Evolutionary conservation across 1,139 yeast species (phyloP).

Genomic region (Kodamaea derodonti): DNA sequence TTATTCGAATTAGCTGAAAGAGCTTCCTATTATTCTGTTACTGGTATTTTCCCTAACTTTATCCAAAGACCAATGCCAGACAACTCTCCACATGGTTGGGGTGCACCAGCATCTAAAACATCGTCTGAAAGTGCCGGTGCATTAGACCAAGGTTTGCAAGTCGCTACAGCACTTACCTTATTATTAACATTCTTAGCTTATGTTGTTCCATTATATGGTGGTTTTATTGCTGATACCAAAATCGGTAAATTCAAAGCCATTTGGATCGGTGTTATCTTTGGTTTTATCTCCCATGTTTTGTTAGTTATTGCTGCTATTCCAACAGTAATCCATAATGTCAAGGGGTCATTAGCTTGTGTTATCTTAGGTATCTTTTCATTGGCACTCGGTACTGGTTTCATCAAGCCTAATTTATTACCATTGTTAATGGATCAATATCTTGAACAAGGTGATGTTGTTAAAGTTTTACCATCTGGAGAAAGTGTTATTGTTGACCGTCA

Average conservation of each 20-base stretch:
- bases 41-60: slow-evolving; percentile 18
- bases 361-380: slow-evolving; percentile 17
- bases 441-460: slow-evolving; percentile 56
- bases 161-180: slow-evolving; percentile 17
- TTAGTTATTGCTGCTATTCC: slow-evolving; percentile 20
- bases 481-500: slow-evolving; percentile 69
- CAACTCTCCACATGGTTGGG: slow-evolving; percentile 14
- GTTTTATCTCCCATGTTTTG: slow-evolving; percentile 21
- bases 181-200: slow-evolving; percentile 20
- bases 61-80: slow-evolving; percentile 19
- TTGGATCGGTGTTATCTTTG: slow-evolving; percentile 22
- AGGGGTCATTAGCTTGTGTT: slow-evolving; percentile 17
- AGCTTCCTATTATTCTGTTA: slow-evolving; percentile 20
- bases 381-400: slow-evolving; percentile 43
- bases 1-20: slow-evolving; percentile 21
- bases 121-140: slow-evolving; percentile 18
- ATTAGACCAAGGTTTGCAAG: slow-evolving; percentile 16
- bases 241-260: slow-evolving; percentile 19
- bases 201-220: slow-evolving; percentile 21
- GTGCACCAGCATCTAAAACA: slow-evolving; percentile 11
- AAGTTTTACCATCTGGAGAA: slow-evolving; percentile 57
- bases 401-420: slow-evolving; percentile 51
- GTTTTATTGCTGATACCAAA: slow-evolving; percentile 20
- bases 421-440: slow-evolving; percentile 49
- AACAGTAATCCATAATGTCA: slow-evolving; percentile 14